These are phyloP conservation scores for Fusarium succisae DNA, from an alignment of 2,329 filamentous ascomycete genomes.

Conservation along the genomic window DNA sequence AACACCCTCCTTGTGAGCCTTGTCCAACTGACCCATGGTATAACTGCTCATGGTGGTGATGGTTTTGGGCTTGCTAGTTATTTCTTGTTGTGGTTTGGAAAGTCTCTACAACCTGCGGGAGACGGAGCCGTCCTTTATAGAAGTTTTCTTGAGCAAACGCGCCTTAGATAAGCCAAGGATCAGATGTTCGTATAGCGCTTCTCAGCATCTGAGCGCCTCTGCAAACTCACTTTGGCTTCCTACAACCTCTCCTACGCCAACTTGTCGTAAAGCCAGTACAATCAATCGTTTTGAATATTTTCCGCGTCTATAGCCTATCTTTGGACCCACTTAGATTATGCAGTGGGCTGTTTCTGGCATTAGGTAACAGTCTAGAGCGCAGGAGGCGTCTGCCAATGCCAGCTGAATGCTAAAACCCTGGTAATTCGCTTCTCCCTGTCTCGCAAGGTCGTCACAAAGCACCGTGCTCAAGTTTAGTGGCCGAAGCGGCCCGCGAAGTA, in stretches of 20 bases:
- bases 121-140: no score
- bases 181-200: no score
- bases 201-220: accelerated
- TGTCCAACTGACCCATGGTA: accelerated
- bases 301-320: no score
- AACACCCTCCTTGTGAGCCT: accelerated
- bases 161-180: no score
- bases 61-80: not conserved
- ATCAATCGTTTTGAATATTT: no score
- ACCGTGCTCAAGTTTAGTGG: no score
- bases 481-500: no score
- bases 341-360: not conserved
- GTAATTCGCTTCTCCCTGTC: accelerated
- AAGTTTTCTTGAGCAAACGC: no score
- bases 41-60: not conserved
- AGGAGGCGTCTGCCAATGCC: not conserved
- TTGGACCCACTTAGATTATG: not conserved
- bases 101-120: accelerated
- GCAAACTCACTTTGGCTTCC: no score
- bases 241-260: no score
- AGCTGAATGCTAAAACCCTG: not conserved
- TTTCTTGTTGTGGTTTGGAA: accelerated
- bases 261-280: no score
- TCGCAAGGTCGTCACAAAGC: no score
- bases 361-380: accelerated